Evolutionary conservation across 176 grass and related monocot species (phyloP).

Genomic region (Musa troglodytarum): DNA sequence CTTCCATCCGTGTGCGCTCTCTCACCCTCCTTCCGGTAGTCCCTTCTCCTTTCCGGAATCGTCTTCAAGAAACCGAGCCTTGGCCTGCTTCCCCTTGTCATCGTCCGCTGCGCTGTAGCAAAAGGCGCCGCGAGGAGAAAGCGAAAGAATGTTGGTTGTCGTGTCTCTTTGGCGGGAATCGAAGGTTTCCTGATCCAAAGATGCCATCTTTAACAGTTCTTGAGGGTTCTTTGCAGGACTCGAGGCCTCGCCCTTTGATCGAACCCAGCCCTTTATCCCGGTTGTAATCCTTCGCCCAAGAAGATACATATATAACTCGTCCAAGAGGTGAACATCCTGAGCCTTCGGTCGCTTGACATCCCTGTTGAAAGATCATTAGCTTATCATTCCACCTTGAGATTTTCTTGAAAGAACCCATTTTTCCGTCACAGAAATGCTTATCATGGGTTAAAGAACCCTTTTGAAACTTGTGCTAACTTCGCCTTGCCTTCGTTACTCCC

Average conservation of each 20-base stretch:
- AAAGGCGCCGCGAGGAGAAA: background rate
- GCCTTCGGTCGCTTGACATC: too few relatives aligned
- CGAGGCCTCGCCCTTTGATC: background rate
- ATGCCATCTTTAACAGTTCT: constrained; percentile 1
- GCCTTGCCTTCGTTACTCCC: background rate
- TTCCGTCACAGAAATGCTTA: background rate
- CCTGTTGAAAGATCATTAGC: too few relatives aligned
- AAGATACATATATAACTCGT: background rate
- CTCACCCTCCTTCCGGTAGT: background rate
- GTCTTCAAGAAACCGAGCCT: background rate
- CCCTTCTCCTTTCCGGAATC: background rate
- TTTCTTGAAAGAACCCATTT: too few relatives aligned
- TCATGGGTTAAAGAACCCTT: background rate
- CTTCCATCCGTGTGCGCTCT: background rate
- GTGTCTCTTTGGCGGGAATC: background rate
- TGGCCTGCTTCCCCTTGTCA: background rate
- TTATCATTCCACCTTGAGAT: too few relatives aligned
- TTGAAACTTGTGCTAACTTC: background rate
- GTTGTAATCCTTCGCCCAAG: background rate
- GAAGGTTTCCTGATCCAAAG: background rate
- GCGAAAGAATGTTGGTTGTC: constrained; percentile 3
- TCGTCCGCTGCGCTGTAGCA: background rate
- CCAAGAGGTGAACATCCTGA: background rate
- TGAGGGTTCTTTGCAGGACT: background rate
- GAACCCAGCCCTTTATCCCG: background rate